Evolutionary conservation across 768 basidiomycete species (phyloP).

Genomic region (Rhizopogon sp.): DNA sequence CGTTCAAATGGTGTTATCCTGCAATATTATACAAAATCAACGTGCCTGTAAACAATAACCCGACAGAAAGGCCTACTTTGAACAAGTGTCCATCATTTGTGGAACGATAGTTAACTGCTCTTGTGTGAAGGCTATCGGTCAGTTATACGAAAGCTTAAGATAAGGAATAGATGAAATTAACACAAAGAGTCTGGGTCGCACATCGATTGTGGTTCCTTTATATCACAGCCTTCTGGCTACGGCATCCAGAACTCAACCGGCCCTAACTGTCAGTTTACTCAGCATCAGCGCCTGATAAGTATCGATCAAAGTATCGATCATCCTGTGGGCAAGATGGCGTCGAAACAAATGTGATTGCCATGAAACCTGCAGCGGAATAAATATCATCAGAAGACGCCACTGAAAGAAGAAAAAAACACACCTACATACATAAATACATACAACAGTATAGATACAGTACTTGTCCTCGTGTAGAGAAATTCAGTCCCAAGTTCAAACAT

Average conservation of each 20-base stretch:
- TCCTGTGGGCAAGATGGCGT: background rate
- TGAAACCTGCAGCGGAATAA: background rate
- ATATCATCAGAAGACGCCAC: background rate
- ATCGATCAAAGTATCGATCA: background rate
- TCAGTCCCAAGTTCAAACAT: background rate
- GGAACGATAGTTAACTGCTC: background rate
- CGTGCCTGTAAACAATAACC: background rate
- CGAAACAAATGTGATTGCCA: background rate
- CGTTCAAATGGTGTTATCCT: background rate
- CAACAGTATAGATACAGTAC: background rate
- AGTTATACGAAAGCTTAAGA: background rate
- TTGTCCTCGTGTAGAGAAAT: background rate
- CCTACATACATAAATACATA: background rate
- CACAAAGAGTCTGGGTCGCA: background rate
- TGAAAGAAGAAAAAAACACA: background rate
- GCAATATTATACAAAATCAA: background rate
- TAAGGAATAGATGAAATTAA: background rate
- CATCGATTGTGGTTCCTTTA: background rate
- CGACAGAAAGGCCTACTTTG: background rate
- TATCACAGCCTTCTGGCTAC: background rate
- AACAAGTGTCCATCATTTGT: background rate
- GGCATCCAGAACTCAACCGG: background rate
- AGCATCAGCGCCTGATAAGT: background rate
- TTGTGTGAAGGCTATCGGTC: background rate
- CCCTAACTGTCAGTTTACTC: background rate